A percentile compares a stretch with the other conserved stretches of the same genome.
phyloP scores from a whole-genome alignment of 805 yeast genomes.

The Cyberlindnera maritima region DNA sequence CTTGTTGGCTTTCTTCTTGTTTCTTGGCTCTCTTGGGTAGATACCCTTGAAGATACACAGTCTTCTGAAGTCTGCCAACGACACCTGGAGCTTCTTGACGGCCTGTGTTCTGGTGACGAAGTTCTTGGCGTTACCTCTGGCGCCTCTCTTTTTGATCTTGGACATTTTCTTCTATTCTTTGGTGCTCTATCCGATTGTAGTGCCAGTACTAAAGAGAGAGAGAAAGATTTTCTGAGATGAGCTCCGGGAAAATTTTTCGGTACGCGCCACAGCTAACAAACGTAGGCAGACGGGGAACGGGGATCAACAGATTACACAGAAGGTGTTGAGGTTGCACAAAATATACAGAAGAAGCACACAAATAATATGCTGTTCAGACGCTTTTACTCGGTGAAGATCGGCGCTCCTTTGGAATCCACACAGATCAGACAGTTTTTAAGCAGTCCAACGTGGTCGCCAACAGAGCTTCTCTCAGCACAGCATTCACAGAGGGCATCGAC shows the following conservation, averaged over 20 bases:
- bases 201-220: background rate
- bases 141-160: slow-evolving; percentile 70
- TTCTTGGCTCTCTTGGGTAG: slow-evolving; percentile 94
- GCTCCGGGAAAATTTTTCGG: slow-evolving; percentile 7
- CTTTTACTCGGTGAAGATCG: slow-evolving; percentile 5
- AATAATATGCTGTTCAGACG: slow-evolving; percentile 5
- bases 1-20: slow-evolving; percentile 94
- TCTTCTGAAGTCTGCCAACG: slow-evolving; percentile 94
- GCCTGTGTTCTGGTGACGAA: slow-evolving; percentile 95
- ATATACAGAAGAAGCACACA: too few relatives aligned
- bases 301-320: too few relatives aligned
- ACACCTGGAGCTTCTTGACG: slow-evolving; percentile 83
- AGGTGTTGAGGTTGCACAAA: too few relatives aligned
- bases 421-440: slow-evolving; percentile 14
- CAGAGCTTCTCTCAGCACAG: slow-evolving; percentile 24
- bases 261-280: slow-evolving; percentile 1
- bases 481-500: slow-evolving; percentile 15
- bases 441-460: slow-evolving; percentile 25
- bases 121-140: slow-evolving; percentile 86
- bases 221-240: slow-evolving; percentile 9
- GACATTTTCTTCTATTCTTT: slow-evolving; percentile 7
- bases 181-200: too few relatives aligned
- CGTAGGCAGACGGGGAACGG: too few relatives aligned
- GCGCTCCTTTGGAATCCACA: too few relatives aligned
- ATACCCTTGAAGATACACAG: slow-evolving; percentile 97